These are phyloP conservation scores for Puccinia hordei DNA, from an alignment of 1,284 basidiomycete genomes.

Conservation along the genomic window DNA sequence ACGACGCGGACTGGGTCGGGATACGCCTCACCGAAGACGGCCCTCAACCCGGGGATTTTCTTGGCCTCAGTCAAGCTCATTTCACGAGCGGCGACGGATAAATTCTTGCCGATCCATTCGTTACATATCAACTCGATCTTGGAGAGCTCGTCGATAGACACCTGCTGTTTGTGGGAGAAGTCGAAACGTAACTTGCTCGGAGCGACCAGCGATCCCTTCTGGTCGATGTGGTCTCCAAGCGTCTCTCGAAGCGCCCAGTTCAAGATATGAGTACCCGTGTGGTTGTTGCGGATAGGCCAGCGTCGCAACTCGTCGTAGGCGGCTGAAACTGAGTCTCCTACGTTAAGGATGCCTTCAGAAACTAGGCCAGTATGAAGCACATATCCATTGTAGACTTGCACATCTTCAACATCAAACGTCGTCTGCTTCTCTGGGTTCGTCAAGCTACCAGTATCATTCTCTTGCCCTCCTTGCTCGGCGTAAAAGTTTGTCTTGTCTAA, in stretches of 20 bases:
- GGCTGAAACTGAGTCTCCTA: constrained; percentile 71
- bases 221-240: constrained; percentile 94
- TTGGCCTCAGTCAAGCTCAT: constrained; percentile 77
- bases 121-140: constrained; percentile 82
- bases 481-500: constrained; percentile 97
- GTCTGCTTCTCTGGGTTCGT: constrained; percentile 80
- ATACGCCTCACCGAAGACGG: constrained; percentile 97
- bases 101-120: constrained; percentile 87
- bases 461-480: constrained; percentile 95
- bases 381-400: constrained; percentile 82
- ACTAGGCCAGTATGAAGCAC: constrained; percentile 85
- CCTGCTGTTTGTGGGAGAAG: constrained; percentile 91
- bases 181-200: constrained; percentile 95
- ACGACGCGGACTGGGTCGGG: constrained; percentile 97
- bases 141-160: constrained; percentile 71
- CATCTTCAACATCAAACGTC: constrained; percentile 90
- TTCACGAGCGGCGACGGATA: constrained; percentile 84
- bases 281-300: constrained; percentile 94
- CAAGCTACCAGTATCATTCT: constrained; percentile 92
- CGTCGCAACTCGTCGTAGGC: constrained; percentile 82
- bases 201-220: constrained; percentile 95
- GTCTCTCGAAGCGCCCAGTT: constrained; percentile 90
- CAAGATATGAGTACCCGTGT: constrained; percentile 97
- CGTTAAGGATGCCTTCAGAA: constrained; percentile 67
- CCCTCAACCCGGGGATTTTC: constrained; percentile 87